Evolutionary conservation across 441 rosid species (phyloP).

Genomic region (Raphanus hybrid): DNA sequence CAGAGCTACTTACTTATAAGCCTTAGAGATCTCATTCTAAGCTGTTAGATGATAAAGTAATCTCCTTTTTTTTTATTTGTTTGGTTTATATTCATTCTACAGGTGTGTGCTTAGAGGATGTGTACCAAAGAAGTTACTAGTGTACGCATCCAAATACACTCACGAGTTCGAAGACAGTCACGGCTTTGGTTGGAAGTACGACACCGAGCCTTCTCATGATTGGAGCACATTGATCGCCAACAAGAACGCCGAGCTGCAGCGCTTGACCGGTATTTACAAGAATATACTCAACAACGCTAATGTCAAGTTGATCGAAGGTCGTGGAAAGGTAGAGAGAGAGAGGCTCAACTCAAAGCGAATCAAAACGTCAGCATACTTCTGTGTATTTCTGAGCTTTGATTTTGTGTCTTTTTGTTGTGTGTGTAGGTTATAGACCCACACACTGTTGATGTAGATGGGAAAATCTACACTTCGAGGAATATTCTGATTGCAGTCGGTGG

Average conservation of each 20-base stretch:
- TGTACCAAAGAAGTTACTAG: conserved; percentile 90
- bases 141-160: conserved; percentile 80
- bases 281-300: conserved; percentile 66
- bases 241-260: conserved; percentile 89
- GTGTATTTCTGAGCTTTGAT: conserved; percentile 17
- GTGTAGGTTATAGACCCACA: conserved; percentile 80
- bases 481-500: conserved; percentile 88
- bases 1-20: neutral
- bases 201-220: conserved; percentile 78
- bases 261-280: conserved; percentile 85
- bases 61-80: neutral
- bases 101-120: conserved; percentile 96
- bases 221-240: conserved; percentile 92
- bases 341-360: conserved; percentile 24
- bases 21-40: neutral
- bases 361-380: neutral
- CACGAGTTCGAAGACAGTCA: conserved; percentile 92
- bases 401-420: neutral
- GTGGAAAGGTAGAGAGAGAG: conserved; percentile 70
- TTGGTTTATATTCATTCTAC: conserved; percentile 22
- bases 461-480: conserved; percentile 67
- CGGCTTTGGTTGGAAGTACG: conserved; percentile 91
- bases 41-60: too few relatives aligned
- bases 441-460: conserved; percentile 84
- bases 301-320: conserved; percentile 83